Evolutionary conservation across 2,329 filamentous ascomycete species (phyloP).

Genomic region (Beauveria asiatica): DNA sequence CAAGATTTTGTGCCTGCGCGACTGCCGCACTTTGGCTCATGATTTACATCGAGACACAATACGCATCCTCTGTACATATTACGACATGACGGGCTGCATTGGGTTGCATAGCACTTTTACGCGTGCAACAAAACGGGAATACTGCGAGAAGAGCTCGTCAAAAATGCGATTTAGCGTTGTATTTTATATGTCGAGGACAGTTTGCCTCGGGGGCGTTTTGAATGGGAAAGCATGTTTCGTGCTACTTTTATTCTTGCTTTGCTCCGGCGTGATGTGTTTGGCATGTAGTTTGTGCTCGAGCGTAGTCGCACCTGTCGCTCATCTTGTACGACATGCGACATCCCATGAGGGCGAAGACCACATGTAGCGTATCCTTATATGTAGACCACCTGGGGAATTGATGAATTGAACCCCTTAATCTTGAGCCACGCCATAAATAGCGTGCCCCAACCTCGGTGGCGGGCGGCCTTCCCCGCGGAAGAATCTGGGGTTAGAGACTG

Average conservation of each 20-base stretch:
- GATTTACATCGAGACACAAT: background rate
- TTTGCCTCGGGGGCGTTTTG: background rate
- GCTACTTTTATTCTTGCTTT: background rate
- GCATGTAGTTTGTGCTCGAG: too few relatives aligned
- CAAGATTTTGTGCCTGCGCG: constrained; percentile 48
- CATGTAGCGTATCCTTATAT: background rate
- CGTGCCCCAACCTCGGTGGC: background rate
- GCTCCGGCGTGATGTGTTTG: background rate
- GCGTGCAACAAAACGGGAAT: background rate
- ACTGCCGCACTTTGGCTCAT: constrained; percentile 45
- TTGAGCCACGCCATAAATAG: background rate
- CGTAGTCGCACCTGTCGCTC: too few relatives aligned
- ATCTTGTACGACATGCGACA: too few relatives aligned
- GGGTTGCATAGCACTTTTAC: background rate
- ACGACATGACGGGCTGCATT: constrained; percentile 2
- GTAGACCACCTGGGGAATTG: background rate
- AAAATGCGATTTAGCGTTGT: constrained; percentile 2
- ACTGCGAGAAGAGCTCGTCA: background rate
- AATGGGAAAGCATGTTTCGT: background rate
- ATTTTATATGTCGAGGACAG: background rate
- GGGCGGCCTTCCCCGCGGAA: background rate
- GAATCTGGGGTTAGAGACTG: constrained; percentile 1
- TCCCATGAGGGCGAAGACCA: too few relatives aligned
- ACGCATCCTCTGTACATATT: background rate
- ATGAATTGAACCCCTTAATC: background rate